Evolutionary conservation across 441 rosid genomes (phyloP).

Genomic region (Hura crepitans): DNA sequence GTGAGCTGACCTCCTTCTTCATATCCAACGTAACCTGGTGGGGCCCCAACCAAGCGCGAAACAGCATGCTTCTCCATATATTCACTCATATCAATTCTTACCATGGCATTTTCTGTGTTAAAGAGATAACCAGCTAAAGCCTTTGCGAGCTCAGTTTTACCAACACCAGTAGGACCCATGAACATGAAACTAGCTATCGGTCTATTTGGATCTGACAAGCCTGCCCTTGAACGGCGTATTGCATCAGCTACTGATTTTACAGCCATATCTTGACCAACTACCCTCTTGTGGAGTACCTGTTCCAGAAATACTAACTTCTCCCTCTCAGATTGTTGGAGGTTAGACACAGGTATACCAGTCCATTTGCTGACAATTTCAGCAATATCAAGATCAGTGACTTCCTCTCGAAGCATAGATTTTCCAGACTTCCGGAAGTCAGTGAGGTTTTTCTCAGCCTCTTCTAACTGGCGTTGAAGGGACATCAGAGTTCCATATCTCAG

Average conservation of each 20-base stretch:
- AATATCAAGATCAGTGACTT: constrained; percentile 72
- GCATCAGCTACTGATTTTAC: constrained; percentile 80
- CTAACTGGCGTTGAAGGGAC: constrained; percentile 75
- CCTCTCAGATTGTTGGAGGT: constrained; percentile 68
- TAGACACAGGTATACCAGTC: constrained; percentile 74
- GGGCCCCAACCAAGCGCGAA: constrained; percentile 68
- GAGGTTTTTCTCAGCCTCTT: constrained; percentile 72
- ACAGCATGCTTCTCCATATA: constrained; percentile 84
- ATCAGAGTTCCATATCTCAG: constrained; percentile 80
- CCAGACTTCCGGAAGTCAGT: constrained; percentile 58
- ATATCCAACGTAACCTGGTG: constrained; percentile 81
- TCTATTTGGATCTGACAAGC: constrained; percentile 66
- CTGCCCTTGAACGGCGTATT: constrained; percentile 75
- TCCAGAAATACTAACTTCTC: constrained; percentile 61
- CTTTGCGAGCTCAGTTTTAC: constrained; percentile 77
- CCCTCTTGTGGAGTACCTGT: constrained; percentile 74
- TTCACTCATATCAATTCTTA: constrained; percentile 77
- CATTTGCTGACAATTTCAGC: constrained; percentile 72
- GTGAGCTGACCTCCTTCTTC: constrained; percentile 85
- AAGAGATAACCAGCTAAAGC: constrained; percentile 64
- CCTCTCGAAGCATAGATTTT: constrained; percentile 69
- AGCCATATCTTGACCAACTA: constrained; percentile 81
- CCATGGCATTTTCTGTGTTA: constrained; percentile 68
- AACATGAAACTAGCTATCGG: constrained; percentile 87
- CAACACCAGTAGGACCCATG: constrained; percentile 92